phyloP scores from a whole-genome alignment of 2,329 filamentous ascomycete species.

The Huntiella bhutanensis region DNA sequence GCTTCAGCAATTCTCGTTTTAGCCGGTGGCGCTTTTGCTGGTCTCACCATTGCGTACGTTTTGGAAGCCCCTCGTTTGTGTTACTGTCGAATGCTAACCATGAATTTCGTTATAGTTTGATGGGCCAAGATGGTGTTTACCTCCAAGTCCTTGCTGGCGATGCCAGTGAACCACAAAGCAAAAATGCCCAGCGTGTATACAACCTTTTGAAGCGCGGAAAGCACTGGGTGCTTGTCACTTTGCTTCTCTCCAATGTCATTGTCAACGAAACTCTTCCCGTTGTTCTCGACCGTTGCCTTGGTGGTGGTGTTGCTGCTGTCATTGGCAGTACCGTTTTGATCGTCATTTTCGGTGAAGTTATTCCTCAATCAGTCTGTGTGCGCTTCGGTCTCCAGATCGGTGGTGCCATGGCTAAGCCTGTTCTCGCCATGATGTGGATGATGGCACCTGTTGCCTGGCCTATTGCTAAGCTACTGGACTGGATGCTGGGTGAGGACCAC shows the following conservation, averaged over 20 bases:
- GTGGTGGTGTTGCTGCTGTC: conserved; percentile 85
- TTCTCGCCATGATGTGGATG: conserved; percentile 78
- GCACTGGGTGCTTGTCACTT: conserved; percentile 92
- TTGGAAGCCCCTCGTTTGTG: not conserved
- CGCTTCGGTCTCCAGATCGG: conserved; percentile 91
- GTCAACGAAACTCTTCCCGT: conserved; percentile 95
- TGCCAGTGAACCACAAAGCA: conserved; percentile 65
- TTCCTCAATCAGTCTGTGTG: conserved; percentile 90
- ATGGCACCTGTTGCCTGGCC: conserved; percentile 84
- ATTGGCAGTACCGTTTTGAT: conserved; percentile 86
- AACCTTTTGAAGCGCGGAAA: conserved; percentile 71
- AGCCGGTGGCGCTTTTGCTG: conserved; percentile 81
- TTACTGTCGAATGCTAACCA: not conserved
- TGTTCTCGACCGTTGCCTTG: conserved; percentile 80
- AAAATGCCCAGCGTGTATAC: conserved; percentile 66
- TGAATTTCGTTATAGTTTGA: conserved; percentile 23
- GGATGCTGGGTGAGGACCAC: conserved; percentile 81
- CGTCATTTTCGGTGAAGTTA: conserved; percentile 94
- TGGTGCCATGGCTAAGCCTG: conserved; percentile 77
- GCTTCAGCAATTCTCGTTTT: conserved; percentile 68
- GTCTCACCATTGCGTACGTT: conserved; percentile 67
- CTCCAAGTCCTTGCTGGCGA: conserved; percentile 84
- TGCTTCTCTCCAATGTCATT: conserved; percentile 89
- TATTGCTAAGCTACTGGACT: conserved; percentile 86
- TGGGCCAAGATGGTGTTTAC: conserved; percentile 82